Percentiles rank a stretch among this genome's conserved stretches.
phyloP scores from a whole-genome alignment of 176 grass and related monocot genomes.

The Triticum aestivum region DNA sequence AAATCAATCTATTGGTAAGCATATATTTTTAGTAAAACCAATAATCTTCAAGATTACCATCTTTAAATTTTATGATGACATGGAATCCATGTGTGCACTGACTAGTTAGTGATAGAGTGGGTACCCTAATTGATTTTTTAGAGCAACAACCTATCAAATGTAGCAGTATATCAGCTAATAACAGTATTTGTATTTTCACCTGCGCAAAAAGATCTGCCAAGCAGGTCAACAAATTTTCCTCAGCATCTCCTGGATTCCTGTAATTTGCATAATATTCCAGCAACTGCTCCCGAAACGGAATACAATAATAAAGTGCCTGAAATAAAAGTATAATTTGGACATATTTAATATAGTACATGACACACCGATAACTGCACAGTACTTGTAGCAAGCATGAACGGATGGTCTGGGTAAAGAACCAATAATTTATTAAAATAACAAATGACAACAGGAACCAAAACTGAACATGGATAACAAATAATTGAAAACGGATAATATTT shows the following conservation, averaged over 20 bases:
- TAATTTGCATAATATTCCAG: constrained; percentile 71
- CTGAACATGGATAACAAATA: not conserved
- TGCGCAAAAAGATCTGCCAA: constrained; percentile 94
- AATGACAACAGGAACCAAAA: not conserved
- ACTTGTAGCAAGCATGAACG: constrained; percentile 21
- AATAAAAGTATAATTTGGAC: constrained; percentile 17
- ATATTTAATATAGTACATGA: not conserved
- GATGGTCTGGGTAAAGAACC: not conserved
- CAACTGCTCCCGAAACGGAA: constrained; percentile 79
- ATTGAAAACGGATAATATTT: not conserved
- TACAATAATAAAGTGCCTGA: constrained; percentile 92
- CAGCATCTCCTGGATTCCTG: constrained; percentile 56
- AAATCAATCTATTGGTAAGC: constrained; percentile 1
- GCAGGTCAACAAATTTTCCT: constrained; percentile 85
- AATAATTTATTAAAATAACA: not conserved
- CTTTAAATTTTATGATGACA: not conserved
- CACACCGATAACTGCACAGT: not conserved
- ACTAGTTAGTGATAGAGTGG: not conserved
- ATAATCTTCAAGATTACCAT: constrained; percentile 8
- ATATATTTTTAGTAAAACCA: not conserved
- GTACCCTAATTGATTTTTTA: not conserved
- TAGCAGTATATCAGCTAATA: constrained; percentile 16
- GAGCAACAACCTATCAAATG: constrained; percentile 15
- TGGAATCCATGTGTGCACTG: not conserved
- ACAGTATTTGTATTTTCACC: constrained; percentile 38